Evolutionary conservation across 371 early-diverging fungal genomes (phyloP), one percentile per base, ranked within the genome.

Genomic region (Rhizopus arrhizus): DNA sequence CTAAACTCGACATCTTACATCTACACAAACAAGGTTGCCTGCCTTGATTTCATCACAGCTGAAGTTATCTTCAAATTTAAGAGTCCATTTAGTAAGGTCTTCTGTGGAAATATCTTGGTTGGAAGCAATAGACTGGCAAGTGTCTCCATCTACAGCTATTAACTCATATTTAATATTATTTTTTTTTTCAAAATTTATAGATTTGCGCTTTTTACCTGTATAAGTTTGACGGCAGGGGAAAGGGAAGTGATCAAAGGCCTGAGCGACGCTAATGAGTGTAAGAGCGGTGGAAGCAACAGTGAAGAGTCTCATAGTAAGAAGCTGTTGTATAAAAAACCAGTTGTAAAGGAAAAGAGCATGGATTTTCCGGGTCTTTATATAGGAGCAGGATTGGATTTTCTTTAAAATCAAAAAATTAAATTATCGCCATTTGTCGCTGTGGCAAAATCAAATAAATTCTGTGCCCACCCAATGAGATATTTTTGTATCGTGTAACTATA

Each of bases 221-320:
- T 43, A 13, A 16, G 57, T 57, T 35, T 57, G 43, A n/a, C 47
- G 47, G 36, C 57, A 57, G 31, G 57, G 38, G 36, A 33, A 47
- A 38, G 57, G 9, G 7, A 35, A 47, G 36, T 47, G 57, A 13
- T 43, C 43, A 43, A 43, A 43, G 31, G 57, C 57, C 35, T 57
- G 57, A 5, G 33, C 16, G 12, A 45, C 29, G 12, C 46, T 16
- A 11, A 43, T 43, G 16, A 56, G 29, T 6, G 56, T 29, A 31
- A 56, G 56, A 34, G 33, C 46, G 22, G 56, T 33, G 5, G 56
- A 56, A 35, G 34, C 56, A 12, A 45, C 45, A 46, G 45, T 12
- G 16, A 45, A 43, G 33, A 56, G 56, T 33, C 33, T 56, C 56
- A 56, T 56, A 33, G 13, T 16, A 42, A 22, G 51, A 3, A 22